Evolutionary conservation across 257 asterid genomes (phyloP).

Genomic region (Knoxia roxburghii): DNA sequence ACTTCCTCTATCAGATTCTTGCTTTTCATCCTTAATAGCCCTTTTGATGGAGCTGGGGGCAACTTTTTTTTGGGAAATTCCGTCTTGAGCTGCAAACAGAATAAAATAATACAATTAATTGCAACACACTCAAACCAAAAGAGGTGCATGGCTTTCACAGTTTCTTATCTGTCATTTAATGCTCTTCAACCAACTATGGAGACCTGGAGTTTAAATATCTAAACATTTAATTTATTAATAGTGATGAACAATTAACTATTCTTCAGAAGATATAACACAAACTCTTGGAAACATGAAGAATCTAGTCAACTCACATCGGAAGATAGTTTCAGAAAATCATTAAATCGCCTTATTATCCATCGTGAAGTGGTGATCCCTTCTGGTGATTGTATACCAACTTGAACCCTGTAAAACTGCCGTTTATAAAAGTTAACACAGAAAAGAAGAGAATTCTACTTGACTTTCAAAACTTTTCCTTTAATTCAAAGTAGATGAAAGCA

Average conservation of each 20-base stretch:
- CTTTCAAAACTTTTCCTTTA: background rate
- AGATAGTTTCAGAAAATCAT: constrained; percentile 59
- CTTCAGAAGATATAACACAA: background rate
- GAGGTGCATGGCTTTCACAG: background rate
- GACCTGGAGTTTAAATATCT: background rate
- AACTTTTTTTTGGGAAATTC: constrained; percentile 49
- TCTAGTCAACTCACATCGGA: constrained; percentile 45
- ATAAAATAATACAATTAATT: constrained; percentile 10
- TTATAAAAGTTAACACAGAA: background rate
- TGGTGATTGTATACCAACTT: constrained; percentile 71
- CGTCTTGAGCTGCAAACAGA: constrained; percentile 50
- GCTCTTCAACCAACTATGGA: background rate
- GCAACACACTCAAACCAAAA: background rate
- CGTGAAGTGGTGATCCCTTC: constrained; percentile 55
- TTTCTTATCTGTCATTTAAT: background rate
- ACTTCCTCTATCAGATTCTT: constrained; percentile 54
- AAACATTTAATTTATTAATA: background rate
- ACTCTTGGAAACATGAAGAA: background rate
- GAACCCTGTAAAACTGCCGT: constrained; percentile 76
- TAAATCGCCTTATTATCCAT: constrained; percentile 53
- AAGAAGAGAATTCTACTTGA: background rate
- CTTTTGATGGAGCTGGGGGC: constrained; percentile 56
- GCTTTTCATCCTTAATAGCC: constrained; percentile 42
- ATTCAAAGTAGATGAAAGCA: background rate
- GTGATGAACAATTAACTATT: background rate